Base-by-base conservation (phyloP, 2,329 filamentous ascomycete genomes). In the Cytospora chrysosperma region DNA sequence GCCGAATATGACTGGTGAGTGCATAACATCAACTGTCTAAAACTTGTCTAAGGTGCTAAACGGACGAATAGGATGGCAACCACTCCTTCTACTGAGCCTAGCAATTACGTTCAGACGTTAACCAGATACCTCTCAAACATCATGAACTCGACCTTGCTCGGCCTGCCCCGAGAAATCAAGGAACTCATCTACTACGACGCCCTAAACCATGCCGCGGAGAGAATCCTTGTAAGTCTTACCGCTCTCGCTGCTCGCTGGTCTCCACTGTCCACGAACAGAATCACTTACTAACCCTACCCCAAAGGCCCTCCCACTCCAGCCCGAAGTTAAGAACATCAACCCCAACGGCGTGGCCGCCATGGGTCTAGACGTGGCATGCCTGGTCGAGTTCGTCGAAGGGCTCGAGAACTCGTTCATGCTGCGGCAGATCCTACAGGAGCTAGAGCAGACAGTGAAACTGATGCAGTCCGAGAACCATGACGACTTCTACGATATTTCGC, bases 111-210 rank as follows among this genome's bases (percentile, higher is more conserved):
- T 87, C 90, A 95, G 73, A 97, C 95, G 6, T 80, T 99, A 66
- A 99, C 94, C 0, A 86, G 89, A 15, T 99, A 98, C 74, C 82
- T 99, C 24, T 91, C 90, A 32, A 97, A 96, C 74, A 98, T 97
- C 73, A 98, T 98, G 93, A 93, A 89, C 72, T 95, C 92, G 0
- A 97, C 96, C 0, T 83, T 99, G 6, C 84, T 99, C 2, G 94
- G 93, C 1, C 80, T 99, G n/a, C 95, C 96, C 0, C 88, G 92
- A 32, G 92, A 96, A 71, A 97, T 99, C 76, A 98, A 98, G 74
- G 93, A 97, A 74, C 87, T 97, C 62, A 97, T 99, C 70, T 98
- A 99, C 78, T 97, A 97, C 72, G 95, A 98, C 73, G 95, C 95
- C 0, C 84, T 99, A 40, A 93, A 88, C 61, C 95, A 99, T 75